Base-by-base conservation (phyloP, 345 rosid species). In the thale cress (Arabidopsis thaliana) region DNA sequence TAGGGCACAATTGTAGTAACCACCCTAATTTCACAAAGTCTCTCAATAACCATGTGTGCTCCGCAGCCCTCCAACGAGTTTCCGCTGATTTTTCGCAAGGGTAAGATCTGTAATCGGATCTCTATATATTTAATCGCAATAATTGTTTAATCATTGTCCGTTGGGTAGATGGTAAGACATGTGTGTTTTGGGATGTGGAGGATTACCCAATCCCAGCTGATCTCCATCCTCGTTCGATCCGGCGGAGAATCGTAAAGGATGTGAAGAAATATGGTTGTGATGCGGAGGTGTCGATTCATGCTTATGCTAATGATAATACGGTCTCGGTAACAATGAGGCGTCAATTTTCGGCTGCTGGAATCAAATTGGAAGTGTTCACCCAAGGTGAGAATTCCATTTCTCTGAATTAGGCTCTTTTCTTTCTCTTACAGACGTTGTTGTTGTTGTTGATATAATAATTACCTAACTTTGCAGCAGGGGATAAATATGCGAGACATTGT, bases 121-220 rank as follows among this genome's bases (percentile, higher is more conserved):
- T 40, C 14, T 41, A 11, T 28, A 28, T 28, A 41, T 41, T 41
- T 10, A 41, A 11, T 11, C 5, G 5, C 4, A 28, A 28, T 41
- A 41, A 41, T 41, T 10, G 45, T 41, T 11, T 41, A 11, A 41
- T 41, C 45, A 14, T 11, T 41, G 14, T 41, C 5, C 1, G 14
- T 41, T 44, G 0, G 0, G 49, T 5, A 44, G 49, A 1, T 44
- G 49, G 49, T 14, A 44, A 44, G 49, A 50, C 25, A 8, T 22
- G 53, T 22, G 53, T 53, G n/a, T 53, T 53, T 24, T 53, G 57
- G 33, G 59, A 55, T 12, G 57, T 52, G 57, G 57, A 52, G 30
- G 57, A 24, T 52, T 52, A 28, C n/a, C 57, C 33, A 24, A 52
- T 52, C 57, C 57, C 57, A 10, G 14, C 10, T 24, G n/a, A 33